Conservation (phyloP, 805 yeast species). For the Scheffersomyces amazonensis region DNA sequence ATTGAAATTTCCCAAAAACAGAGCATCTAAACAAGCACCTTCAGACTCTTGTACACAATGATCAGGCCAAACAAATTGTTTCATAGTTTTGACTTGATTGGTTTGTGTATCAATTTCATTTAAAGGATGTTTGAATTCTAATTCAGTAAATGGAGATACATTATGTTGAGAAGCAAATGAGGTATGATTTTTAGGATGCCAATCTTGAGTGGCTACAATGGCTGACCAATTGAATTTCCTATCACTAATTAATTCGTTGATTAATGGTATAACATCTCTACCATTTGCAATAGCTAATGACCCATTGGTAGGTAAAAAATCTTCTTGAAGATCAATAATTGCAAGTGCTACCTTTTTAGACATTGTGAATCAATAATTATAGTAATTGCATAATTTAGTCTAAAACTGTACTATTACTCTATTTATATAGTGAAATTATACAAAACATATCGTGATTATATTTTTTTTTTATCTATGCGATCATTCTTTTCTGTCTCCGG, state of each 20-base stretch:
- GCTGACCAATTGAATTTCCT: constrained; percentile 52
- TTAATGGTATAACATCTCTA: constrained; percentile 49
- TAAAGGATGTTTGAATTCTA: constrained; percentile 52
- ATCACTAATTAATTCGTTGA: constrained; percentile 45
- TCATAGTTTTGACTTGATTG: constrained; percentile 20
- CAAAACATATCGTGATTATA: no score
- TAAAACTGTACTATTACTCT: no score
- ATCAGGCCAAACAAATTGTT: constrained; percentile 78
- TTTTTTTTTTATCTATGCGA: no score
- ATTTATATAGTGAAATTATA: no score
- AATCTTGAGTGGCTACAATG: constrained; percentile 75
- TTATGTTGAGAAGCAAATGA: constrained; percentile 77
- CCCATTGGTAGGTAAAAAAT: constrained; percentile 79
- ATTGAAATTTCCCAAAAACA: constrained; percentile 37
- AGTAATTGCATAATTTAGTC: no score
- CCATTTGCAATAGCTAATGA: constrained; percentile 73
- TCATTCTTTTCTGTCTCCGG: no score
- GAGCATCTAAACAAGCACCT: constrained; percentile 64
- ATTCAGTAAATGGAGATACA: constrained; percentile 47
- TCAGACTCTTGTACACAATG: constrained; percentile 75
- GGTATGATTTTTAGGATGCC: constrained; percentile 80
- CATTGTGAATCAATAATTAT: background rate
- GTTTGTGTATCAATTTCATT: constrained; percentile 20
- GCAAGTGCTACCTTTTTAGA: constrained; percentile 50
- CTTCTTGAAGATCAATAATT: constrained; percentile 81